A percentile compares a stretch with the other conserved stretches of the same genome.
Evolutionary conservation across 106 monocot genomes (phyloP).

Genomic region (Vanilla planifolia): DNA sequence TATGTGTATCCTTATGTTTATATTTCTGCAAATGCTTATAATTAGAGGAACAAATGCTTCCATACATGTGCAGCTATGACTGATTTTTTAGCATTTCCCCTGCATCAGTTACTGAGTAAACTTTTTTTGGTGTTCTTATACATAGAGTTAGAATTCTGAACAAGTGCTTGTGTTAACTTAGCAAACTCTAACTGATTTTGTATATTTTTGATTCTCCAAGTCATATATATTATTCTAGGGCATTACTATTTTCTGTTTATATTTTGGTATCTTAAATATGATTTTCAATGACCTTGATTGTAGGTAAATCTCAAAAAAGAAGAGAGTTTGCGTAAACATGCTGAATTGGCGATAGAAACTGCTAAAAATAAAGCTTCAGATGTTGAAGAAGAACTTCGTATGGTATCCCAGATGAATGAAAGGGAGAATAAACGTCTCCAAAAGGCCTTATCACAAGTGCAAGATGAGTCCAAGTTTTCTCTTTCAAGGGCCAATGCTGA

Average conservation of each 20-base stretch:
- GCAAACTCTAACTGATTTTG: neutral
- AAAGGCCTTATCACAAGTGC: neutral
- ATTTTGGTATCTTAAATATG: conserved; percentile 2
- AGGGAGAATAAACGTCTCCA: conserved; percentile 6
- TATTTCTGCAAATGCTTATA: too few species aligned
- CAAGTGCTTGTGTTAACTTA: neutral
- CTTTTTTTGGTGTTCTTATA: neutral
- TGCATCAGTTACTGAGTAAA: neutral
- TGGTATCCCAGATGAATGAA: conserved; percentile 1
- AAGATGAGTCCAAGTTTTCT: conserved; percentile 3
- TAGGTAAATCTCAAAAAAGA: conserved; percentile 1
- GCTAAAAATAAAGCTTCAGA: conserved; percentile 1
- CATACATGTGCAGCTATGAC: too few species aligned
- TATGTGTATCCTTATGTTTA: too few species aligned
- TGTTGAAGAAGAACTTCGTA: conserved; percentile 2
- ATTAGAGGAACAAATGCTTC: too few species aligned
- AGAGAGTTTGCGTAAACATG: neutral
- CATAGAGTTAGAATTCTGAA: neutral
- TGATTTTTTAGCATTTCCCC: too few species aligned
- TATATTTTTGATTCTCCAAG: neutral
- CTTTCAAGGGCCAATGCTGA: conserved; percentile 4
- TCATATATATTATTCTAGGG: neutral
- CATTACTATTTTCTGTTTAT: neutral
- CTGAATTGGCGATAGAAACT: neutral
- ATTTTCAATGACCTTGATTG: neutral